Percentiles rank a stretch among this genome's conserved stretches.
Conservation (phyloP, 2,329 filamentous ascomycete genomes). For the Thielaviopsis ethacetica region DNA sequence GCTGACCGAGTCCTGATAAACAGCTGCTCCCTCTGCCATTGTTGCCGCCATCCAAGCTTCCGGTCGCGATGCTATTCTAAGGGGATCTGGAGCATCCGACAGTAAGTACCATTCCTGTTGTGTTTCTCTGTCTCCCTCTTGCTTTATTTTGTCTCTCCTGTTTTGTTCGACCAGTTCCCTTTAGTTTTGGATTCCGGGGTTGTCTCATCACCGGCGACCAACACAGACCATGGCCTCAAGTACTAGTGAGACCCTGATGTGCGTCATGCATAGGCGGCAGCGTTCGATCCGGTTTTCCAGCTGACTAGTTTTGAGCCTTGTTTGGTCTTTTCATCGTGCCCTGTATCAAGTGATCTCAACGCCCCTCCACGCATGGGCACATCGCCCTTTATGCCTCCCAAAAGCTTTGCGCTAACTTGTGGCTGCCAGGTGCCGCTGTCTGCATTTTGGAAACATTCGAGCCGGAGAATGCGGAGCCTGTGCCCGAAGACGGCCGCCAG, state of each 20-base stretch:
- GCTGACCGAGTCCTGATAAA: constrained; percentile 6
- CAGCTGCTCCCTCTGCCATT: constrained; percentile 73
- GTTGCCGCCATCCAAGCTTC: constrained; percentile 78
- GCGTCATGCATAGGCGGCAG: background rate
- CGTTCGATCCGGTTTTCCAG: background rate
- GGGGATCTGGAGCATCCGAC: constrained; percentile 72
- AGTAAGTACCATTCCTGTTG: constrained; percentile 31
- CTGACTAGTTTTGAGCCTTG: background rate
- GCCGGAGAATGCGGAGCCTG: constrained; percentile 37
- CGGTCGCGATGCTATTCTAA: constrained; percentile 83
- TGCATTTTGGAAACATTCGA: constrained; percentile 80
- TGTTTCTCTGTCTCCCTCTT: background rate
- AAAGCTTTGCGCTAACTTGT: background rate
- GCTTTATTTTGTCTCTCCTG: background rate
- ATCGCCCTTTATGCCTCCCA: background rate
- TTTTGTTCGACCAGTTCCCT: background rate
- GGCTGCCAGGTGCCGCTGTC: constrained; percentile 54
- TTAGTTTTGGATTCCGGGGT: background rate
- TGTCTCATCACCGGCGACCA: background rate
- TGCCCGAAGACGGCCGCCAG: constrained; percentile 22
- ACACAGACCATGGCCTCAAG: background rate
- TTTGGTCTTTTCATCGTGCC: background rate
- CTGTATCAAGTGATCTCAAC: background rate
- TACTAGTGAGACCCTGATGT: background rate
- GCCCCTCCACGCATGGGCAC: background rate